Evolutionary conservation across 208 protist species (phyloP), one percentile per base, ranked within the genome.

Genomic region (Ichthyophonus hoferi): DNA sequence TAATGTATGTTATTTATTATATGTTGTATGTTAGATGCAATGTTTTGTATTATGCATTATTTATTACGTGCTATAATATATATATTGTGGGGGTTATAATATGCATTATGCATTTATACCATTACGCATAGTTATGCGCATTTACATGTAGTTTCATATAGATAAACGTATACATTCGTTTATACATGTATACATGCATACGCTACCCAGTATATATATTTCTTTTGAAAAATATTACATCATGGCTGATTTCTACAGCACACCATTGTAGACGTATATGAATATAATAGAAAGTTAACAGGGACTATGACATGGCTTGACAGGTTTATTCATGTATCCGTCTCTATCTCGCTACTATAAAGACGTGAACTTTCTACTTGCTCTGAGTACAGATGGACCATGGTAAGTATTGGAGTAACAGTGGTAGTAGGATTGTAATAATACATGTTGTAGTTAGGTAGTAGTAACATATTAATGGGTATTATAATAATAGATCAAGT

Each of bases 361-460:
- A 67, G 88, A 90, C 42, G 43, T 90, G 3, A 87, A 90, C 50
- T 83, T 83, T 14, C n/a, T 90, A 37, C 77, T 87, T 1, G 43
- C 50, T 31, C 2, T 90, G 14, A n/a, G 42, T 1, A 79, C 42
- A 24, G 88, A 90, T 33, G 88, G 88, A 24, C 78, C 77, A 31
- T 42, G 84, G 84, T 87, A 58, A 35, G 84, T 87, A 17, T 50
- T 33, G 40, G 35, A 33, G 3, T 40, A 31, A 40, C 82, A 83
- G 17, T n/a, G n/a, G n/a, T n/a, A n/a, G n/a, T n/a, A n/a, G n/a
- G n/a, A n/a, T n/a, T n/a, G n/a, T n/a, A n/a, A n/a, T n/a, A n/a
- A n/a, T n/a, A n/a, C n/a, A n/a, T n/a, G n/a, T n/a, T n/a, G n/a
- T n/a, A n/a, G n/a, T n/a, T n/a, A n/a, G n/a, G n/a, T n/a, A n/a